These are phyloP conservation scores for Leccinum pellstonianum DNA, from an alignment of 768 basidiomycete species.

Conservation along the genomic window DNA sequence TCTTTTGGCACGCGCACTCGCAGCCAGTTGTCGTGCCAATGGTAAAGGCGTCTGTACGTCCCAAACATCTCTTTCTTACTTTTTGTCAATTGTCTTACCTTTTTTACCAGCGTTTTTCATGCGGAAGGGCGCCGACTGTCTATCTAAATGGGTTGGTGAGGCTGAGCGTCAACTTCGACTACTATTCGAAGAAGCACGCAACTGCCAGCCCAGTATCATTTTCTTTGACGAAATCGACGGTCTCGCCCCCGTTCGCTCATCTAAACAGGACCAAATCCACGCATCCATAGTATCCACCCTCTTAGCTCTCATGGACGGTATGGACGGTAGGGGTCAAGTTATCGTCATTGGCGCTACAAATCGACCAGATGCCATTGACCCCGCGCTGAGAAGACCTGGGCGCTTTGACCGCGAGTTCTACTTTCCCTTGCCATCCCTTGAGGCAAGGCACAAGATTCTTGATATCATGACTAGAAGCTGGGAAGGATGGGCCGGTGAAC, in stretches of 20 bases:
- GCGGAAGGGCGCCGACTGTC: constrained; percentile 97
- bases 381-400: constrained; percentile 89
- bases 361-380: constrained; percentile 95
- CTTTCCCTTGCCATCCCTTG: constrained; percentile 84
- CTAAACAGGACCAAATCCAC: constrained; percentile 98
- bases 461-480: constrained; percentile 88
- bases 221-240: constrained; percentile 99
- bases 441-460: constrained; percentile 86
- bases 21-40: constrained; percentile 84
- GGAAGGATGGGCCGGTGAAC: constrained; percentile 73
- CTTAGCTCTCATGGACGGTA: constrained; percentile 97
- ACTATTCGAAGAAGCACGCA: constrained; percentile 92
- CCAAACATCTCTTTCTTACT: neutral
- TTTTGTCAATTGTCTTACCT: neutral
- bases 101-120: constrained; percentile 88
- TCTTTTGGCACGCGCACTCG: constrained; percentile 87
- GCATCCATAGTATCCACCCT: constrained; percentile 96
- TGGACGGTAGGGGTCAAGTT: constrained; percentile 98
- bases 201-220: constrained; percentile 93
- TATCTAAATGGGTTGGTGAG: constrained; percentile 99
- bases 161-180: constrained; percentile 94
- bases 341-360: constrained; percentile 98
- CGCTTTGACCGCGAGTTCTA: constrained; percentile 98
- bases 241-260: constrained; percentile 95
- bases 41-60: constrained; percentile 86